A percentile compares a stretch with the other conserved stretches of the same genome.
Evolutionary conservation across 148 eudicot species (phyloP).

Genomic region (Chenopodium suecicum): DNA sequence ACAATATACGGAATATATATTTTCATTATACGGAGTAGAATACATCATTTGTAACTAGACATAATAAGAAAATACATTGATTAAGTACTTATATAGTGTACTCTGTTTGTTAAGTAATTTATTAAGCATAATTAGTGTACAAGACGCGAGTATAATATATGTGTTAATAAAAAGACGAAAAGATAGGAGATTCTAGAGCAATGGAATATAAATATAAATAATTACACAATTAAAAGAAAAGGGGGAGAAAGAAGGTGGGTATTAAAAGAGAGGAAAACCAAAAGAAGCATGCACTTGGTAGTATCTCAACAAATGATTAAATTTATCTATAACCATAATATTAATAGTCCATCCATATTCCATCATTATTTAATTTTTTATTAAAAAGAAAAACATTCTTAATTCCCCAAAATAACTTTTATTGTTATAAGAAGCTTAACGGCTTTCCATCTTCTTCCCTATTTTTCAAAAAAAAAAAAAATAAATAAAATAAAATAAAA

Average conservation of each 20-base stretch:
- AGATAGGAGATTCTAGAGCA: background rate
- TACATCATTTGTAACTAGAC: no score
- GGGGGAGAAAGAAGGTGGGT: background rate
- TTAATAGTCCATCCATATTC: background rate
- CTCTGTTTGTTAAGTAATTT: no score
- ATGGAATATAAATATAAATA: background rate
- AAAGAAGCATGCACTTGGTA: background rate
- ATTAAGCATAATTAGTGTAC: no score
- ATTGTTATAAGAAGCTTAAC: conserved; percentile 13
- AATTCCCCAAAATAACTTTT: background rate
- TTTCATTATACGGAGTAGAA: no score
- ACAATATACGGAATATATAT: no score
- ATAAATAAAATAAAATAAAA: no score
- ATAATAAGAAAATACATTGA: no score
- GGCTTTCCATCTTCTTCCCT: conserved; percentile 2
- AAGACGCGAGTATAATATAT: no score
- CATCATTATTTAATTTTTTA: background rate
- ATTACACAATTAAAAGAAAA: background rate
- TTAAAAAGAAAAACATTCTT: background rate
- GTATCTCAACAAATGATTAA: background rate
- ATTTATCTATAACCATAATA: no score
- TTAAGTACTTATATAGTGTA: no score
- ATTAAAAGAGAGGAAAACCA: conserved; percentile 7
- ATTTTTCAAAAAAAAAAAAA: background rate
- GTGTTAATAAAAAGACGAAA: background rate